These are phyloP conservation scores for Chaetomium fimeti DNA, from an alignment of 495 filamentous ascomycete genomes.

Conservation along the genomic window DNA sequence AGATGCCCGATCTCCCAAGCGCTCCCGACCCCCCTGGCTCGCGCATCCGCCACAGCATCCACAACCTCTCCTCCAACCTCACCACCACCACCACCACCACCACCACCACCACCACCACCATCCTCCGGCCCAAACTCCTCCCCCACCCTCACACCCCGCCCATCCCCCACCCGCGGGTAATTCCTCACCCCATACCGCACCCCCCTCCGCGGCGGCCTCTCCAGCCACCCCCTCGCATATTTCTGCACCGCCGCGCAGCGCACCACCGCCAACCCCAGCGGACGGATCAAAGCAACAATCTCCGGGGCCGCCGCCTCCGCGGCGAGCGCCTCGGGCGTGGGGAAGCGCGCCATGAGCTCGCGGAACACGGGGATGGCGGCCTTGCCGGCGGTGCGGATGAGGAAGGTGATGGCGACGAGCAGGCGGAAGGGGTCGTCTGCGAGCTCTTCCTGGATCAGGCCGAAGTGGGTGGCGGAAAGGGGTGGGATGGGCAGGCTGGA, in stretches of 20 bases:
- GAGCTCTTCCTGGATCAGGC: slow-evolving; percentile 80
- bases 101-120: slow-evolving; percentile 10
- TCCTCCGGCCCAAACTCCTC: slow-evolving; percentile 45
- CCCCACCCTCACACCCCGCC: slow-evolving; percentile 50
- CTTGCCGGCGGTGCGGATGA: slow-evolving; percentile 74
- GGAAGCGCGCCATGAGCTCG: slow-evolving; percentile 63
- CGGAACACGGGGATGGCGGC: slow-evolving; percentile 78
- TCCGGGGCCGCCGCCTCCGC: slow-evolving; percentile 57
- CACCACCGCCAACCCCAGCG: slow-evolving; percentile 68
- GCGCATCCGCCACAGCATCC: slow-evolving; percentile 29
- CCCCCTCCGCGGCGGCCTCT: slow-evolving; percentile 57
- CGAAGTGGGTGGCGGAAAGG: slow-evolving; percentile 62
- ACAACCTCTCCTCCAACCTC: slow-evolving; percentile 10
- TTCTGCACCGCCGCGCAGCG: slow-evolving; percentile 53
- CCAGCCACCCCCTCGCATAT: slow-evolving; percentile 70
- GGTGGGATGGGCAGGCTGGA: slow-evolving; percentile 71
- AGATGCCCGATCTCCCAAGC: slow-evolving; percentile 88
- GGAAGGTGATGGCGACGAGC: slow-evolving; percentile 73
- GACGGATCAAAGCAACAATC: slow-evolving; percentile 61
- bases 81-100: slow-evolving; percentile 24
- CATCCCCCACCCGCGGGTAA: slow-evolving; percentile 62
- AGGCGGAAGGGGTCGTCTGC: slow-evolving; percentile 67
- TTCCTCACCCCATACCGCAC: slow-evolving; percentile 64
- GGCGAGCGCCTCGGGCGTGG: slow-evolving; percentile 60
- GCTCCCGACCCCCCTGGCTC: slow-evolving; percentile 40